Base-by-base conservation (phyloP, 73 alveolate genomes). In the Paramecium sonneborni region DNA sequence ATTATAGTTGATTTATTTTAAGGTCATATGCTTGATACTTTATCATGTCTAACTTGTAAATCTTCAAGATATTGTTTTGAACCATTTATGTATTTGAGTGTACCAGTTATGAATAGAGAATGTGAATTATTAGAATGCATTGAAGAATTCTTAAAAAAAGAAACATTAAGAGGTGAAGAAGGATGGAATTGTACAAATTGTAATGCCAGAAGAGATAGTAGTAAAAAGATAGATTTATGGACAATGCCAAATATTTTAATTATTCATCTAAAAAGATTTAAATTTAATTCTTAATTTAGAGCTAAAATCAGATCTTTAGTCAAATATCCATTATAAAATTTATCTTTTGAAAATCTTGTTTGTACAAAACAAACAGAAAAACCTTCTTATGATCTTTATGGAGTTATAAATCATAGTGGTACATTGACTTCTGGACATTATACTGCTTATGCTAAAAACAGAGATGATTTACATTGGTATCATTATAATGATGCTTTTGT, bases 1-100 rank as follows among this genome's bases (percentile, higher is more conserved):
- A 92, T 97, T 56, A 95, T 98, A 38, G 98, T 98, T 55, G 99
- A 98, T 92, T 93, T 98, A 43, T 93, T 97, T 94, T 97, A 98
- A 46, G 99, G 99, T 18, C 3, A 52, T n/a, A 3, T 52, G 30
- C 34, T 52, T 18, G 68, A 52, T 18, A 52, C 68, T 18, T 18
- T 52, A 21, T 52, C 68, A 18, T 52, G 68, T 20, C 7, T 52
- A 18, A 52, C 68, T 52, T 52, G 68, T n/a, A 52, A 52, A 3
- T 52, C 68, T 52, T 52, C 68, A 21, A 52, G 68, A 52, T 52
- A 52, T 52, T 52, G 68, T 52, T 52, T 52, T 52, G 68, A 52
- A 52, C 68, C 68, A 0, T 67, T 67, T 14, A 67, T 67, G 84
- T 67, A 67, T 67, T 28, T 67, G 2, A 67, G 84, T 24, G 84